Conservation (phyloP, 2,329 filamentous ascomycete genomes). For the Venturiaceae sp. region DNA sequence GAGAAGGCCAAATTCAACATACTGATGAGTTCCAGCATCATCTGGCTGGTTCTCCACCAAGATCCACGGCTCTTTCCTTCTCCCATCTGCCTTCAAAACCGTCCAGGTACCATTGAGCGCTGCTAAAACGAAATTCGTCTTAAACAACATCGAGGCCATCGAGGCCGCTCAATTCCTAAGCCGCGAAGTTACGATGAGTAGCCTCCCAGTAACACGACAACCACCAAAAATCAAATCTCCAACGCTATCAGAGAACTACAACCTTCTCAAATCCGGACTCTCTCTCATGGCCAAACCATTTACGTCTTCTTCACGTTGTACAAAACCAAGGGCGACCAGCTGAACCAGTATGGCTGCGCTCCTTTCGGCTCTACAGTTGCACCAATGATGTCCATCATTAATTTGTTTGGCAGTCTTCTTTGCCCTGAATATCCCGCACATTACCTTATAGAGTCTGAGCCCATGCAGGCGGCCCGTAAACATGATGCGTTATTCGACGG, state of each 20-base stretch:
- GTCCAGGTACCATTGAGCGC: neutral
- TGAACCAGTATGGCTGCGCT: slow-evolving; percentile 19
- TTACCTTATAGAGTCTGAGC: slow-evolving; percentile 18
- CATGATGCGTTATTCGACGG: slow-evolving; percentile 17
- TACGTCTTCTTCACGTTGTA: slow-evolving; percentile 16
- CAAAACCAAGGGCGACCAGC: slow-evolving; percentile 15
- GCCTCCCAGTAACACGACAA: neutral
- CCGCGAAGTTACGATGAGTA: neutral
- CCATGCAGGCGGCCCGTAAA: slow-evolving; percentile 20
- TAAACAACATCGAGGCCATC: neutral
- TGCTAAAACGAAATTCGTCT: neutral
- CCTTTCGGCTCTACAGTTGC: slow-evolving; percentile 23
- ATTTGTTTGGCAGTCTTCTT: slow-evolving; percentile 19
- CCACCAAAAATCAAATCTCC: neutral
- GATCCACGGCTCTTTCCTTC: neutral
- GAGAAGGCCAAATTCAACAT: too few species aligned
- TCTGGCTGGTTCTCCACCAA: neutral
- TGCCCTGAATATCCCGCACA: slow-evolving; percentile 19
- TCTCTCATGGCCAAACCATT: slow-evolving; percentile 13
- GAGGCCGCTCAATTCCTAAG: neutral
- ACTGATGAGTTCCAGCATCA: neutral
- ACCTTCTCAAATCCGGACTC: neutral
- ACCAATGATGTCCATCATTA: slow-evolving; percentile 26
- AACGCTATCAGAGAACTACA: neutral
- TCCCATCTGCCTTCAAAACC: neutral